A percentile compares a stretch with the other conserved stretches of the same genome.
These are phyloP conservation scores for Huntiella moniliformis DNA, from an alignment of 2,329 filamentous ascomycete genomes.

Conservation along the genomic window DNA sequence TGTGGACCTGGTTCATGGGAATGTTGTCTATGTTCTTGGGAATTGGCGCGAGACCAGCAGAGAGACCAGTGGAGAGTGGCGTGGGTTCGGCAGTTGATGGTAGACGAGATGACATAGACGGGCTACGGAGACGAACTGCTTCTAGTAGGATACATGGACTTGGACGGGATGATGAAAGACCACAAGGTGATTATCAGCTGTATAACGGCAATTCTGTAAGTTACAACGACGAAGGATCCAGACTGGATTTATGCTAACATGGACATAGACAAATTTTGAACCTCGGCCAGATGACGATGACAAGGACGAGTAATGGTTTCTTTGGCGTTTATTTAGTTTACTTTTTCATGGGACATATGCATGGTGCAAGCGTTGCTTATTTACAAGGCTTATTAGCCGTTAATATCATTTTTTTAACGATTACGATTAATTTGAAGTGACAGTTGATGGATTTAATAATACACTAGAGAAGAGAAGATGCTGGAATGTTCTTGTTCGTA, in stretches of 20 bases:
- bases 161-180: constrained; percentile 20
- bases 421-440: no score
- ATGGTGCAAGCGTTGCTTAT: no score
- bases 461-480: no score
- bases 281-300: constrained; percentile 44
- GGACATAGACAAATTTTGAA: constrained; percentile 46
- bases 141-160: constrained; percentile 15
- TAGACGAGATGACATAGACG: constrained; percentile 1
- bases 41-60: constrained; percentile 1
- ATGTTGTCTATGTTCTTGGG: neutral
- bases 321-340: constrained; percentile 9
- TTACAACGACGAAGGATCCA: constrained; percentile 8
- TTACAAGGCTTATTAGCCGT: no score
- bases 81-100: neutral
- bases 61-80: constrained; percentile 14
- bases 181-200: constrained; percentile 45
- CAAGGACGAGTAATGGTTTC: constrained; percentile 23
- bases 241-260: constrained; percentile 2
- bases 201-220: constrained; percentile 84
- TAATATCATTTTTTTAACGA: no score
- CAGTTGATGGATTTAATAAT: no score
- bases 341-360: constrained; percentile 13
- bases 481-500: no score
- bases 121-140: constrained; percentile 6
- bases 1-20: constrained; percentile 21